Evolutionary conservation across 75 land plant species (phyloP).

Genomic region (Isoetes taiwanensis): DNA sequence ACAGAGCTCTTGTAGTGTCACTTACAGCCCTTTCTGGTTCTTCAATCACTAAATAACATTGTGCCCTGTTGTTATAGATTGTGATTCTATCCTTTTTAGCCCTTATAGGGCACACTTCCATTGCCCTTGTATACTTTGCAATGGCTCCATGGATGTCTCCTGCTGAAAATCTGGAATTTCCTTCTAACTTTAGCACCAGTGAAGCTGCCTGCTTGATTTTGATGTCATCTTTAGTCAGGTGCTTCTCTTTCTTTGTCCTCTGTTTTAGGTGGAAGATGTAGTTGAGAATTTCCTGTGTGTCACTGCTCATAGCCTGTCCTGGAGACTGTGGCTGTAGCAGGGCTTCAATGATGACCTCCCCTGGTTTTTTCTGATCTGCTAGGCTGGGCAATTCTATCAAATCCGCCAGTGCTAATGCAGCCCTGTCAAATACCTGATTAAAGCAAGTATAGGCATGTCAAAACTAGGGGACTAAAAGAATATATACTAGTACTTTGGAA

Average conservation of each 20-base stretch:
- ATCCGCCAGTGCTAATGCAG: constrained; percentile 28
- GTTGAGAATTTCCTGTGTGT: no score
- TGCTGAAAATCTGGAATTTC: constrained; percentile 31
- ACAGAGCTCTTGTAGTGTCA: constrained; percentile 59
- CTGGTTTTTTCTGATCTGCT: constrained; percentile 21
- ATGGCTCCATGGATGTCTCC: constrained; percentile 42
- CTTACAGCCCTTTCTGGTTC: constrained; percentile 43
- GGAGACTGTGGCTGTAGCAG: constrained; percentile 25
- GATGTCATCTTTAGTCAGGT: constrained; percentile 27
- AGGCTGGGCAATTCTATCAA: constrained; percentile 40
- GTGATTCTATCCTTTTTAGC: constrained; percentile 44
- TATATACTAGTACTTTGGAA: not conserved
- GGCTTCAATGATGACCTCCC: constrained; percentile 26
- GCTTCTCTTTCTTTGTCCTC: constrained; percentile 28
- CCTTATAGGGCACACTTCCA: constrained; percentile 42
- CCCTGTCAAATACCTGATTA: constrained; percentile 32
- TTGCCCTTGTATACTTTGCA: constrained; percentile 36
- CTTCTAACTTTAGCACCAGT: constrained; percentile 33
- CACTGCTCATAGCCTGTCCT: not conserved
- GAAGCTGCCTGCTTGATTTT: constrained; percentile 21
- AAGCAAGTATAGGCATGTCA: not conserved
- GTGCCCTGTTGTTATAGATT: constrained; percentile 68
- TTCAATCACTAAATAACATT: constrained; percentile 40
- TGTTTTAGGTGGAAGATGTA: constrained; percentile 6
- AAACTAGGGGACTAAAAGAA: not conserved